Evolutionary conservation across 306 rosid species (phyloP).

Genomic region (Cucumis sativus): Cucumber_9930_V3 NC_026658.2:3127501-3128000

Average conservation of each 20-base stretch:
- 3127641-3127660: background rate
- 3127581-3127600: constrained; percentile 78
- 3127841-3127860: constrained; percentile 58
- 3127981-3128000: background rate
- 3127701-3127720: background rate
- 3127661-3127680: background rate
- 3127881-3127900: constrained; percentile 72
- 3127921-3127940: constrained; percentile 62
- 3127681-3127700: background rate
- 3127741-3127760: background rate
- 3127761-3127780: background rate
- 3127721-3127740: background rate
- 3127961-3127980: constrained; percentile 1
- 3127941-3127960: constrained; percentile 33
- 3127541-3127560: constrained; percentile 60
- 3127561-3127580: constrained; percentile 66
- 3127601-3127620: constrained; percentile 29
- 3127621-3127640: background rate
- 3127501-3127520: constrained; percentile 69
- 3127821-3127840: constrained; percentile 79
- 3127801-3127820: constrained; percentile 77
- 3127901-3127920: constrained; percentile 62
- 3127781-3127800: constrained; percentile 60
- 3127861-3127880: constrained; percentile 71
- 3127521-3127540: constrained; percentile 63